These are phyloP conservation scores for Petasospora rhodanensis DNA, from an alignment of 1,139 yeast genomes.

Conservation along the genomic window DNA sequence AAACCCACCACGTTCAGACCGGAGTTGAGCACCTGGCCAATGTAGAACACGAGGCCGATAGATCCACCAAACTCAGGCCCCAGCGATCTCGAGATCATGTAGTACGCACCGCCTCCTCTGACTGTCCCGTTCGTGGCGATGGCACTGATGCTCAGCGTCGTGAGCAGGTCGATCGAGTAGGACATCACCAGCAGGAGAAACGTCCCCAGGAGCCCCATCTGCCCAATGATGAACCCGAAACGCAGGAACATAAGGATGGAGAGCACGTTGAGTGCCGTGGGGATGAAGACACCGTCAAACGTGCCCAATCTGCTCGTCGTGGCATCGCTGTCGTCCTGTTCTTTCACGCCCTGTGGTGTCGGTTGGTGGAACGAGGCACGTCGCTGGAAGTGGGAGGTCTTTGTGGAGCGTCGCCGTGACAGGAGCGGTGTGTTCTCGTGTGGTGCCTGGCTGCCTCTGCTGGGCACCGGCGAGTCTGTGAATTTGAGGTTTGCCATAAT, in stretches of 20 bases:
- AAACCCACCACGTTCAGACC: constrained; percentile 79
- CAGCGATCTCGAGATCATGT: constrained; percentile 72
- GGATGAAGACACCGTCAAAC: constrained; percentile 72
- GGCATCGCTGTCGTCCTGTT: constrained; percentile 4
- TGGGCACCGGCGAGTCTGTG: no score
- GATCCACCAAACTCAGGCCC: constrained; percentile 88
- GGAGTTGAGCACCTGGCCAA: constrained; percentile 72
- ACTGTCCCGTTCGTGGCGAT: constrained; percentile 82
- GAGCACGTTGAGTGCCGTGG: constrained; percentile 71
- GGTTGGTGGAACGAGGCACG: constrained; percentile 13
- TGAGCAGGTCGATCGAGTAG: constrained; percentile 59
- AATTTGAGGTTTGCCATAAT: no score
- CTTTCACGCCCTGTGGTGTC: constrained; percentile 3
- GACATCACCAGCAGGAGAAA: constrained; percentile 54
- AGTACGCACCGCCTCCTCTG: constrained; percentile 81
- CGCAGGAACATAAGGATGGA: constrained; percentile 77
- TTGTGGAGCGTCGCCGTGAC: constrained; percentile 8
- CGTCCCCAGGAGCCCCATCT: constrained; percentile 68
- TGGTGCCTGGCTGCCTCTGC: constrained; percentile 25
- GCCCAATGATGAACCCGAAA: constrained; percentile 77
- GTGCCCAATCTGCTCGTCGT: constrained; percentile 60
- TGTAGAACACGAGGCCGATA: constrained; percentile 69
- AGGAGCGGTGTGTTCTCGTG: constrained; percentile 25
- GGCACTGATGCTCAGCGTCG: constrained; percentile 72
- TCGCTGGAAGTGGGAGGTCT: constrained; percentile 13